These are phyloP conservation scores for Metschnikowia gruessii DNA, from an alignment of 805 yeast genomes.

Conservation along the genomic window DNA sequence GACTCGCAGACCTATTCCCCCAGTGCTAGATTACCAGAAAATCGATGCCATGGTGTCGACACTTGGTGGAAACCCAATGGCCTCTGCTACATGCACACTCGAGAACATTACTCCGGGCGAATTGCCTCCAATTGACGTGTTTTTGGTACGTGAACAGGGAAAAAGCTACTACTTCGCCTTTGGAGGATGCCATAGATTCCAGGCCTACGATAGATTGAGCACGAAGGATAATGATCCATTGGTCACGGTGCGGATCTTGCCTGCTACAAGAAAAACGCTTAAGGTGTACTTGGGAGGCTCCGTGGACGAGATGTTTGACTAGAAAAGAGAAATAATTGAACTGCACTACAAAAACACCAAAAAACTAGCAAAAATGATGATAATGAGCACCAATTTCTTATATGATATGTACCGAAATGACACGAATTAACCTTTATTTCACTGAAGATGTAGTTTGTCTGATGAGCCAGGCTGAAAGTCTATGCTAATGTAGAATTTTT, in stretches of 20 bases:
- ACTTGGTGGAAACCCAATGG: conserved; percentile 59
- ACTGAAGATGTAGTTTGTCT: too few species aligned
- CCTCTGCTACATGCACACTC: conserved; percentile 56
- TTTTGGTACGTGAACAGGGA: conserved; percentile 63
- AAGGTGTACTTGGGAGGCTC: conserved; percentile 70
- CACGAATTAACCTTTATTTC: too few species aligned
- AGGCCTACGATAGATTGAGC: conserved; percentile 67
- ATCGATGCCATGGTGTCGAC: conserved; percentile 79
- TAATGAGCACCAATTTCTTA: too few species aligned
- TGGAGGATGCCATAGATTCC: conserved; percentile 89
- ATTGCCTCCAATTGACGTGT: conserved; percentile 79
- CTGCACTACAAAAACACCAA: too few species aligned
- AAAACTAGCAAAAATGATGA: too few species aligned
- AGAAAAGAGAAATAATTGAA: background rate
- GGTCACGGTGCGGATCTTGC: conserved; percentile 71
- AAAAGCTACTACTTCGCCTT: conserved; percentile 69
- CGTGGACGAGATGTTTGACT: conserved; percentile 37
- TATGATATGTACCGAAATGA: too few species aligned
- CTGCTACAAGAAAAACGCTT: conserved; percentile 69
- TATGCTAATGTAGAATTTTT: too few species aligned
- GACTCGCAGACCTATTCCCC: conserved; percentile 80
- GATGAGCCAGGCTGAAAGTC: too few species aligned
- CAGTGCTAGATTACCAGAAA: conserved; percentile 71
- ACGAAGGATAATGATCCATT: conserved; percentile 28
- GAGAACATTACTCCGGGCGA: conserved; percentile 56